phyloP scores from a whole-genome alignment of 306 rosid genomes.

The Lablab purpureus region DNA sequence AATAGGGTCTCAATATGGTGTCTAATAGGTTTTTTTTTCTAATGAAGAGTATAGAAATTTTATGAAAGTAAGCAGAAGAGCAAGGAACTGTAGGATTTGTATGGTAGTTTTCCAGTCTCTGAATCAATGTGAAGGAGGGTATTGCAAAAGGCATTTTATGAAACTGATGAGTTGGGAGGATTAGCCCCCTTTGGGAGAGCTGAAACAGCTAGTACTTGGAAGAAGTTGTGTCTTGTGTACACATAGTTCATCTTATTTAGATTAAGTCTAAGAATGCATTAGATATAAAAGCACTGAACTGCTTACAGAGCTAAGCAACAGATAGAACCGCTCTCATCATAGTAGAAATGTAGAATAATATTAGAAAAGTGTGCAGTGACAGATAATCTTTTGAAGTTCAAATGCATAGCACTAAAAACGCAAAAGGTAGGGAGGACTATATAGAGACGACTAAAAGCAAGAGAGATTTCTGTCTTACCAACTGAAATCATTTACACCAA shows the following conservation, averaged over 20 bases:
- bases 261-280: background rate
- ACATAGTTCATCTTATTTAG: background rate
- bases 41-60: background rate
- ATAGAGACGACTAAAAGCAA: background rate
- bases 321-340: background rate
- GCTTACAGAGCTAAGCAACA: background rate
- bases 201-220: background rate
- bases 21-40: background rate
- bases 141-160: background rate
- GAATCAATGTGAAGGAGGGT: background rate
- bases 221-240: background rate
- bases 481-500: background rate
- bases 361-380: background rate
- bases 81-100: background rate
- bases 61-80: background rate
- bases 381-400: slow-evolving; percentile 9
- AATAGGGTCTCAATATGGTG: too few species aligned
- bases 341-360: background rate
- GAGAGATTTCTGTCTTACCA: background rate
- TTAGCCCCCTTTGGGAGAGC: background rate
- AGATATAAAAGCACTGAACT: background rate
- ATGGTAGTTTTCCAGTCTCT: background rate
- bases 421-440: background rate
- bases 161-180: background rate
- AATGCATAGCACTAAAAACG: background rate